phyloP scores from a whole-genome alignment of 108 stramenopile genomes.

The Mediolabrus comicus region DNA sequence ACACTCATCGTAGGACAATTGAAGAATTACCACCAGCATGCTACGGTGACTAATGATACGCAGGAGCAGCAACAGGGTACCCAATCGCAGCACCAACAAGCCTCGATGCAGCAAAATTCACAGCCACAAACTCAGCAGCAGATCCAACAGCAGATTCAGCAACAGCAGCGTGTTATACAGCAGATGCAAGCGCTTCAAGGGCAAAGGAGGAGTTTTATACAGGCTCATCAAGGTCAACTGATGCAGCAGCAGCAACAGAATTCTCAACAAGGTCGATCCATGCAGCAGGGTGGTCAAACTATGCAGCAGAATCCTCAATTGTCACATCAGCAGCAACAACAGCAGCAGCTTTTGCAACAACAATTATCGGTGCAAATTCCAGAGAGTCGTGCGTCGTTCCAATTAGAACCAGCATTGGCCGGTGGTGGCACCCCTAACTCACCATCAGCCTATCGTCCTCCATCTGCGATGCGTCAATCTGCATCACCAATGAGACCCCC shows the following conservation, averaged over 20 bases:
- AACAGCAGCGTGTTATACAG: neutral
- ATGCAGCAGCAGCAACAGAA: constrained; percentile 14
- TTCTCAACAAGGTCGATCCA: neutral
- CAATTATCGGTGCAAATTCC: constrained; percentile 1
- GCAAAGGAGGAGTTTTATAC: constrained; percentile 12
- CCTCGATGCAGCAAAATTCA: neutral
- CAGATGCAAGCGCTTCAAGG: constrained; percentile 10
- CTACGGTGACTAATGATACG: neutral
- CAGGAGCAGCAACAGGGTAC: neutral
- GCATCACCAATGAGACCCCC: constrained; percentile 1
- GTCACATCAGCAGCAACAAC: neutral
- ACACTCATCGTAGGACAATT: neutral
- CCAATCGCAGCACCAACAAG: neutral
- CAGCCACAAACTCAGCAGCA: constrained; percentile 6
- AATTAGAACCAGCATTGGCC: no score
- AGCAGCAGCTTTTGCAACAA: neutral
- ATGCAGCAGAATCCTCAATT: constrained; percentile 11
- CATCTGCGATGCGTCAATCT: constrained; percentile 5
- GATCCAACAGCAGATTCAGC: neutral
- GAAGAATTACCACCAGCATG: neutral
- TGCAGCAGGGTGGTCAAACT: constrained; percentile 4
- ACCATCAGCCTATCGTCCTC: constrained; percentile 17
- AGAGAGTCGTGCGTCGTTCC: neutral
- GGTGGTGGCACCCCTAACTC: neutral
- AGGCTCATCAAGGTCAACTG: constrained; percentile 1